phyloP scores from a whole-genome alignment of 176 grass and related monocot genomes.

The Sorghum bicolor region DNA sequence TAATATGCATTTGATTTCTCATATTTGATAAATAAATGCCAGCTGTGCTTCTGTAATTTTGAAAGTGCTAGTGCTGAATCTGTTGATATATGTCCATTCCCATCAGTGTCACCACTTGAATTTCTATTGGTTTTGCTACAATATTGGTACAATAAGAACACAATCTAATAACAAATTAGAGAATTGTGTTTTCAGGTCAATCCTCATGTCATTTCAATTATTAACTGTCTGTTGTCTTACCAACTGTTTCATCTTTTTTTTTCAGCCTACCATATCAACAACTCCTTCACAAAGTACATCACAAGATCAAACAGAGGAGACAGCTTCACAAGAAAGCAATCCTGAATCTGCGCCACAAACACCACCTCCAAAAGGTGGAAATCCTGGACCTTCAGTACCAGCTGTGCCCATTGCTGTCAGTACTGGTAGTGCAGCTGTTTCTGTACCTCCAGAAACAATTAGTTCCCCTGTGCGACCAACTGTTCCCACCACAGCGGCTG shows the following conservation, averaged over 20 bases:
- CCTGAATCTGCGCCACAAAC: constrained; percentile 53
- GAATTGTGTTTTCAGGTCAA: neutral
- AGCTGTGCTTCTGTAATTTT: neutral
- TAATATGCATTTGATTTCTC: no score
- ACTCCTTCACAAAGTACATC: constrained; percentile 41
- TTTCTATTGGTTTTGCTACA: constrained; percentile 12
- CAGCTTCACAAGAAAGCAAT: constrained; percentile 66
- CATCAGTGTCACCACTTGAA: neutral
- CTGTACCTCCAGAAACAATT: constrained; percentile 42
- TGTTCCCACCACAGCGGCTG: constrained; percentile 44
- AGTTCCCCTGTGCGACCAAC: constrained; percentile 45
- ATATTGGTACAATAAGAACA: neutral
- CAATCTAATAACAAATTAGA: neutral
- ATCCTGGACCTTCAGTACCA: constrained; percentile 41
- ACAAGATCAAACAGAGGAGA: constrained; percentile 73
- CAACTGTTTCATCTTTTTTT: neutral
- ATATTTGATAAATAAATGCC: no score
- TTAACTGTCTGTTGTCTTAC: constrained; percentile 19
- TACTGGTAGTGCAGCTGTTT: constrained; percentile 33
- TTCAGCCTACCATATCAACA: constrained; percentile 62
- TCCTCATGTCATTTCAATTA: constrained; percentile 16
- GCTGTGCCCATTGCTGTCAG: constrained; percentile 39
- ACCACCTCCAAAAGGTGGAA: constrained; percentile 66
- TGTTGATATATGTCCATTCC: neutral
- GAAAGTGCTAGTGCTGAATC: constrained; percentile 4